Base-by-base conservation (phyloP, 1,139 yeast genomes). In the Debaryomyces nepalensis region DNA sequence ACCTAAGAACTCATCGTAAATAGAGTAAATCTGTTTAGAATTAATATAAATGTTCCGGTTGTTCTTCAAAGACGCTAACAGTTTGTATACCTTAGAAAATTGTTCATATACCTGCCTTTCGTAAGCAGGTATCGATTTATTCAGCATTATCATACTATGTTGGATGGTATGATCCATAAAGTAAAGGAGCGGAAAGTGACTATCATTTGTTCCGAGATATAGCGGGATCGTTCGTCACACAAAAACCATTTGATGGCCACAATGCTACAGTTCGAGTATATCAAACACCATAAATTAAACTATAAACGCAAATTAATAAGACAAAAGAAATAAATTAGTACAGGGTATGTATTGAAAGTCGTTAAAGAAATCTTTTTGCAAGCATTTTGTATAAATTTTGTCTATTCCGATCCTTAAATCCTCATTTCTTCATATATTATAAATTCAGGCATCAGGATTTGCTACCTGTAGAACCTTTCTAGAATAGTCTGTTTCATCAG, bases 401-500 rank as follows among this genome's bases (percentile, higher is more conserved):
- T 19, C 26, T 26, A 22, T 15, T 24, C 12, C 12, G 30, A 24
- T 24, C 37, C 37, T 21, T 8, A 34, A 33, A 24, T 14, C 14
- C 16, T 11, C 16, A 19, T 31, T 21, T 29, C 20, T 20, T 20
- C 9, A 31, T 31, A 12, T 31, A 15, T 19, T 31, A 29, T 29
- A 14, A 10, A 14, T 33, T 33, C 36, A 33, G 19, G 21, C 30
- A 57, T 83, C 89, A 7, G 91, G 90, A 56, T 85, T 86, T 33
- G 90, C 85, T 19, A 86, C 91, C 47, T 84, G 81, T 43, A 86
- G 68, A 23, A 84, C 80, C 63, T 85, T 84, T 52, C 90, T 73
- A 37, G 85, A 76, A 63, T 85, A 85, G 59, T 86, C 93, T 9
- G 87, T 78, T 50, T 85, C 90, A 59, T 86, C 95, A 10, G 89